Conservation (phyloP, 202 grass and related monocot genomes). For the Setaria italica region DNA sequence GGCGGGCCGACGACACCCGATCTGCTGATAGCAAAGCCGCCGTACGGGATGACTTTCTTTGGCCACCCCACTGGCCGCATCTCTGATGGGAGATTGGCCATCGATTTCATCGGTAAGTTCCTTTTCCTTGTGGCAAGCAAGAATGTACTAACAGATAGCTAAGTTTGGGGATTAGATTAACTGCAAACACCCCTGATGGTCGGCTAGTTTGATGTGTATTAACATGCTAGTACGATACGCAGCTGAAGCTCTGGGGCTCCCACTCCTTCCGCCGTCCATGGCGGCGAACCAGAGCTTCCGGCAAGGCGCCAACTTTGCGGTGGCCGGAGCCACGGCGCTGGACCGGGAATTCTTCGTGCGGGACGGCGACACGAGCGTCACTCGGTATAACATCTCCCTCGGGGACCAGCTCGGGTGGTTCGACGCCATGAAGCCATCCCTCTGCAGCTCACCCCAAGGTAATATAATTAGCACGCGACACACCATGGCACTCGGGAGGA, state of each 20-base stretch:
- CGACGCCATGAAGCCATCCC: slow-evolving; percentile 49
- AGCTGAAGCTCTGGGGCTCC: slow-evolving; percentile 52
- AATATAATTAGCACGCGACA: too few species aligned
- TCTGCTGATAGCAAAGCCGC: background rate
- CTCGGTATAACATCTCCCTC: slow-evolving; percentile 46
- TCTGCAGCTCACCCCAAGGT: slow-evolving; percentile 42
- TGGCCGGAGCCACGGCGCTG: slow-evolving; percentile 46
- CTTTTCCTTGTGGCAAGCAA: too few species aligned
- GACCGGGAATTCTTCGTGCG: slow-evolving; percentile 46
- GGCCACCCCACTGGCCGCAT: slow-evolving; percentile 39
- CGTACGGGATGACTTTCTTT: slow-evolving; percentile 61
- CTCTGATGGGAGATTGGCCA: slow-evolving; percentile 51
- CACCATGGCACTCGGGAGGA: too few species aligned
- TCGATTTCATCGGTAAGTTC: slow-evolving; percentile 54
- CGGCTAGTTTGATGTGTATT: too few species aligned
- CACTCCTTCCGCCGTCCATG: slow-evolving; percentile 57
- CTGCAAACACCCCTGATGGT: background rate
- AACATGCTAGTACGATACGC: too few species aligned
- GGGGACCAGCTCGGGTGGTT: slow-evolving; percentile 58
- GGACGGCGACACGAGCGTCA: background rate
- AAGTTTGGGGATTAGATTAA: background rate
- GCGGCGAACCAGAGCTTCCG: slow-evolving; percentile 45
- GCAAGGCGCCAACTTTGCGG: slow-evolving; percentile 60
- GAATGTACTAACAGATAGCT: too few species aligned
- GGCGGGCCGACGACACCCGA: background rate